These are phyloP conservation scores for Monilinia aucupariae DNA, from an alignment of 2,329 filamentous ascomycete species.

Conservation along the genomic window DNA sequence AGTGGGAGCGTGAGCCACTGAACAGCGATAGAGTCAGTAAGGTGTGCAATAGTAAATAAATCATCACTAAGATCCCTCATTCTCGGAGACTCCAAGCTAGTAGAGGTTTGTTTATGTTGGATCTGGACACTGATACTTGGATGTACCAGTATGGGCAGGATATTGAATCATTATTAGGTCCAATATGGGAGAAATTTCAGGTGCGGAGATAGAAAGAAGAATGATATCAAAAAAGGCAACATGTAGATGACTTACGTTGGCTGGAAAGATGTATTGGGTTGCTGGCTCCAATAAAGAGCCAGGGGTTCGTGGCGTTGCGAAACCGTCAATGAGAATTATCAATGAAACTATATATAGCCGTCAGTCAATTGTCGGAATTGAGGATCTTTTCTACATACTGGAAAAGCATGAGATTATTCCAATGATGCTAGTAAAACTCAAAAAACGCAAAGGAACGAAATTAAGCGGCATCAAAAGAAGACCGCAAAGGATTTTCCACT, in stretches of 20 bases:
- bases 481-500: slow-evolving; percentile 84
- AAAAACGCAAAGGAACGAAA: slow-evolving; percentile 73
- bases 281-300: slow-evolving; percentile 81
- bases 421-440: slow-evolving; percentile 87
- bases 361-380: neutral
- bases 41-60: neutral
- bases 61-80: neutral
- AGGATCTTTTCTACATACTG: slow-evolving; percentile 53
- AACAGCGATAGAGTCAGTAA: neutral
- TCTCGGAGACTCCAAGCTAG: neutral
- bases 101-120: neutral
- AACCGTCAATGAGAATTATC: slow-evolving; percentile 78
- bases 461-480: slow-evolving; percentile 73
- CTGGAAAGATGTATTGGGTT: slow-evolving; percentile 72
- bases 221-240: neutral
- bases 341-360: slow-evolving; percentile 62
- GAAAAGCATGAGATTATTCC: slow-evolving; percentile 87
- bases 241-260: slow-evolving; percentile 43
- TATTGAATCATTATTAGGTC: neutral
- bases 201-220: neutral
- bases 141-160: neutral
- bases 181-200: neutral
- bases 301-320: slow-evolving; percentile 71
- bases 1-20: slow-evolving; percentile 74
- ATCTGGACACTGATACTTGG: neutral